A percentile compares a stretch with the other conserved stretches of the same genome.
phyloP scores from a whole-genome alignment of 179 eudicot species.

The Camellia oleifera region DNA sequence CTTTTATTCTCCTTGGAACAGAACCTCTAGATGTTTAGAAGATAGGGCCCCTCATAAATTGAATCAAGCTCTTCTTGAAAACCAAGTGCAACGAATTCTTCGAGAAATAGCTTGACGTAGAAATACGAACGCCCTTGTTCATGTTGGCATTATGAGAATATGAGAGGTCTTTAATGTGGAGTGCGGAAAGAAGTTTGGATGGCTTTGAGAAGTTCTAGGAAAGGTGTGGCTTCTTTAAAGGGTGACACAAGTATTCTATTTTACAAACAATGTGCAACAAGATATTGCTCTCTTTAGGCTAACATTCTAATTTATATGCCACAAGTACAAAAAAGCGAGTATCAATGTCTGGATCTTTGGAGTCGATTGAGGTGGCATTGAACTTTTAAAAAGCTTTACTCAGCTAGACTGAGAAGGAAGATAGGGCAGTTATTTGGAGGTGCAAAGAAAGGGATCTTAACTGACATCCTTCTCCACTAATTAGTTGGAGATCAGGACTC shows the following conservation, averaged over 20 bases:
- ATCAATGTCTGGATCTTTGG: neutral
- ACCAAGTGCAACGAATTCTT: too few relatives aligned
- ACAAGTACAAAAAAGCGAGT: neutral
- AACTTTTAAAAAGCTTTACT: conserved; percentile 5
- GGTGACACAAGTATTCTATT: neutral
- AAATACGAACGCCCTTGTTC: neutral
- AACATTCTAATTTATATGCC: neutral
- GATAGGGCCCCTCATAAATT: conserved; percentile 3
- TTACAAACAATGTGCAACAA: neutral
- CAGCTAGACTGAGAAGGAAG: neutral
- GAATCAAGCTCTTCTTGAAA: neutral
- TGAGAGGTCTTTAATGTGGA: neutral
- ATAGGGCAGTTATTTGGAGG: neutral
- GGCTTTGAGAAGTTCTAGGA: neutral
- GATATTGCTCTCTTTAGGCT: neutral
- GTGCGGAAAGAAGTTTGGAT: too few relatives aligned
- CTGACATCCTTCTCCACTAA: neutral
- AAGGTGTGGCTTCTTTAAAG: neutral
- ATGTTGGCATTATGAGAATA: neutral
- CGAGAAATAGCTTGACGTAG: neutral
- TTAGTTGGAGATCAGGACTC: neutral
- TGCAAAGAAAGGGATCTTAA: neutral
- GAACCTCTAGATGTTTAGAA: neutral
- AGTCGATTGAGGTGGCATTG: neutral
- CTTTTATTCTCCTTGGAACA: neutral